Evolutionary conservation across 208 protist species (phyloP).

Genomic region (Trypanosoma theileri): DNA sequence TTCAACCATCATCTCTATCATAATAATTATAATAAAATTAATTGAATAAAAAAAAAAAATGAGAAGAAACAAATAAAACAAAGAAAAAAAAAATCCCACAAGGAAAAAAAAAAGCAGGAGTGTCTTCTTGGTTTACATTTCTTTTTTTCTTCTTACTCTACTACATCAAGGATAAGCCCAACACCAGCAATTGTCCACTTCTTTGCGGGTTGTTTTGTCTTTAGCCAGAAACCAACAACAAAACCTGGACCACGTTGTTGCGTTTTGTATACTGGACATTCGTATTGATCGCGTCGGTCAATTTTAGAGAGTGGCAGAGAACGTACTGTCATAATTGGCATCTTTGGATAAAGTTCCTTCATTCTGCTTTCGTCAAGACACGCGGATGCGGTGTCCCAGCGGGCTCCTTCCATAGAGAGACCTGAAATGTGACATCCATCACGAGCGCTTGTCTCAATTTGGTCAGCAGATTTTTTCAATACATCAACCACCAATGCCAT

Average conservation of each 20-base stretch:
- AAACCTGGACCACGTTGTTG: conserved; percentile 93
- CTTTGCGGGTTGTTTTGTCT: conserved; percentile 91
- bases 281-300: conserved; percentile 94
- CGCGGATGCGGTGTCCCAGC: conserved; percentile 92
- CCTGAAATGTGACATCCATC: conserved; percentile 98
- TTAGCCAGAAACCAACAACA: conserved; percentile 95
- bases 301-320: conserved; percentile 92
- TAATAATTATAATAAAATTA: neutral
- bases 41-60: conserved; percentile 8
- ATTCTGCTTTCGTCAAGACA: conserved; percentile 93
- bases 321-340: conserved; percentile 94
- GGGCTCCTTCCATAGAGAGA: conserved; percentile 96
- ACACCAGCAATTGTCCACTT: conserved; percentile 98
- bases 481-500: conserved; percentile 94
- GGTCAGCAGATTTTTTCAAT: conserved; percentile 95
- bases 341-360: conserved; percentile 94
- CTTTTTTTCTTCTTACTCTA: conserved; percentile 64
- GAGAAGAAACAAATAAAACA: neutral
- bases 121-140: neutral
- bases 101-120: neutral
- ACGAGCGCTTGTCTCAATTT: conserved; percentile 92
- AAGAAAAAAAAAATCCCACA: neutral
- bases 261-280: conserved; percentile 98
- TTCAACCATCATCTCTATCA: no score
- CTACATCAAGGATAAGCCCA: conserved; percentile 94